Evolutionary conservation across 2,329 filamentous ascomycete genomes (phyloP).

Genomic region (Diaporthe helianthi): DNA sequence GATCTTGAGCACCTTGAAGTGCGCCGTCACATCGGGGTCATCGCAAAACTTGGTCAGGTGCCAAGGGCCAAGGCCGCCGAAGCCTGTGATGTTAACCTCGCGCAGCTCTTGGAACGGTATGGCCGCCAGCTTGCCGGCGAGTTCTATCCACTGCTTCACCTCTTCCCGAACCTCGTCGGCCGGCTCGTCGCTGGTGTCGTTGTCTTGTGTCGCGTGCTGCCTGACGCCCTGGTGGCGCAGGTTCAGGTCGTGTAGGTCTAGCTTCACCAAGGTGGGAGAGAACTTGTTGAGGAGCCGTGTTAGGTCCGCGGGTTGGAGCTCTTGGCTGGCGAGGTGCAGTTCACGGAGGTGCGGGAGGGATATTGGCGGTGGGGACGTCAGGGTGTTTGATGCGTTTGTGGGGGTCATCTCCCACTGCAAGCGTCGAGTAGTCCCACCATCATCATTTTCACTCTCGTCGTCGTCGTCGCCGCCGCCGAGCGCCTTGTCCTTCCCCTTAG

Average conservation of each 20-base stretch:
- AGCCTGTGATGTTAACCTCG: conserved; percentile 16
- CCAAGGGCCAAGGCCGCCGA: conserved; percentile 13
- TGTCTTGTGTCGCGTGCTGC: background rate
- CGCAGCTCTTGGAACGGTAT: background rate
- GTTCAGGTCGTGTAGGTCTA: conserved; percentile 9
- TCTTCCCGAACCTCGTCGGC: background rate
- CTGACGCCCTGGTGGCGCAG: background rate
- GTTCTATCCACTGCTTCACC: background rate
- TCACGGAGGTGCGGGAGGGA: background rate
- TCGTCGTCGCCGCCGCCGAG: background rate
- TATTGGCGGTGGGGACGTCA: conserved; percentile 3
- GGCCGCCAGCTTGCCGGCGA: background rate
- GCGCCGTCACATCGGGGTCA: background rate
- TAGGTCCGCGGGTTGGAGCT: background rate
- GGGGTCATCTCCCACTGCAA: background rate
- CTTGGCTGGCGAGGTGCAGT: conserved; percentile 5
- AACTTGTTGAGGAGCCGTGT: background rate
- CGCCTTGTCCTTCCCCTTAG: conserved; percentile 14
- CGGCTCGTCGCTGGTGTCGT: background rate
- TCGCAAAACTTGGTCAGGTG: background rate
- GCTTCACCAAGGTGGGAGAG: background rate
- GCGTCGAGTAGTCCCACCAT: background rate
- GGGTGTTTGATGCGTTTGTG: background rate
- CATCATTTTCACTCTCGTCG: background rate
- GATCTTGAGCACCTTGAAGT: conserved; percentile 16